phyloP scores from a whole-genome alignment of 2,329 filamentous ascomycete species.

The Phialophora tarda region DNA sequence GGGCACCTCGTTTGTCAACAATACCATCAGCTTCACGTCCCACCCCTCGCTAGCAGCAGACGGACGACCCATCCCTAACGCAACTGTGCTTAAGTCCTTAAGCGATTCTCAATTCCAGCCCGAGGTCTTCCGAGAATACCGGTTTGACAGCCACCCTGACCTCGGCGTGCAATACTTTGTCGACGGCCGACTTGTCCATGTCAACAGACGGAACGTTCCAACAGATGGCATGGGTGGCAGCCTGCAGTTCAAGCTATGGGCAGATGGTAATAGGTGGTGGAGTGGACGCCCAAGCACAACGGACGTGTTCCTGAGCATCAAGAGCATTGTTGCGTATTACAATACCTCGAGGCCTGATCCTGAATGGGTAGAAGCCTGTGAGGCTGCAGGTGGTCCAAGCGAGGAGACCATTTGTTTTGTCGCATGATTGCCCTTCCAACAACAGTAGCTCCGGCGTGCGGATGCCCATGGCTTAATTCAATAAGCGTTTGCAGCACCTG shows the following conservation, averaged over 20 bases:
- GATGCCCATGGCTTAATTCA: neutral
- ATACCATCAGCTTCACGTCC: constrained; percentile 42
- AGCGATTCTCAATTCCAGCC: constrained; percentile 23
- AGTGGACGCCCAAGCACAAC: constrained; percentile 41
- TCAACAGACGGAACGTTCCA: constrained; percentile 35
- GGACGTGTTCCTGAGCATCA: constrained; percentile 39
- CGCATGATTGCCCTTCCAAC: neutral
- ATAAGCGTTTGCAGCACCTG: neutral
- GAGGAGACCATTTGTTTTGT: constrained; percentile 36
- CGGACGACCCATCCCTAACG: constrained; percentile 36
- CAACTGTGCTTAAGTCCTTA: constrained; percentile 40
- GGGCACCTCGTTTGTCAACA: constrained; percentile 38
- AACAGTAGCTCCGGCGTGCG: neutral
- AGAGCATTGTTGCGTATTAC: constrained; percentile 40
- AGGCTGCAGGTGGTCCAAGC: constrained; percentile 39
- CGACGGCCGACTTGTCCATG: constrained; percentile 38
- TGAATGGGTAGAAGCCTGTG: constrained; percentile 28
- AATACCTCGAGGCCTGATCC: constrained; percentile 38
- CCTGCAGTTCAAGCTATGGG: constrained; percentile 43
- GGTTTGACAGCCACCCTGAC: constrained; percentile 41
- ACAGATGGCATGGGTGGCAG: constrained; percentile 32
- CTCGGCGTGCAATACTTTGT: constrained; percentile 40
- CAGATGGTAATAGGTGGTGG: constrained; percentile 42
- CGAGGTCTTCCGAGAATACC: constrained; percentile 39
- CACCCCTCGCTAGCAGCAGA: constrained; percentile 40